Evolutionary conservation across 805 yeast species (phyloP), one percentile per base, ranked within the genome.

Genomic region (Metschnikowia anglica): DNA sequence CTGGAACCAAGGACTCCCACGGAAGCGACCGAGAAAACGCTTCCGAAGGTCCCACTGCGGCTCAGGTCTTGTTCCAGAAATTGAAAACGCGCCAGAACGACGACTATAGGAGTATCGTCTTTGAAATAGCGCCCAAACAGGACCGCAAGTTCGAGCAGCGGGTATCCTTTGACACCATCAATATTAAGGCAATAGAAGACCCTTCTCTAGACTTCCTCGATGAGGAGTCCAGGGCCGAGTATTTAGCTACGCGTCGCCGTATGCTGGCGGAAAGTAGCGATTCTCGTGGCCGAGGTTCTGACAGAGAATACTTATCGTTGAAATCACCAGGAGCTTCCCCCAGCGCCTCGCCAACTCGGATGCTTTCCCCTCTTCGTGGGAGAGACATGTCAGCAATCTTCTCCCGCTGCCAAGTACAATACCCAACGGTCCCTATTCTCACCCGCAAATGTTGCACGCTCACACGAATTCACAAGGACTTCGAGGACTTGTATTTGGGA

Each of bases 131-230:
- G 7, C 40, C 41, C 7, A 29, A 34, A 23, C 24, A 25, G 32
- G 31, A 18, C 19, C 34, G 28, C 20, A 39, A 49, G 11, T 67
- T 57, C 44, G 41, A 52, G 13, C 62, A 62, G 23, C 58, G 78
- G 36, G 80, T 79, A 2, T 72, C 80, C 2, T 79, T 77, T 52
- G 82, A 79, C 56, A 76, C 83, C 13, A 73, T 79, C 15, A 69
- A 77, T 43, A 39, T 69, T 19, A 59, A 59, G 42, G 63, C 56
- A 45, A 53, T 52, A 25, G 60, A 53, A n/a, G 56, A 52, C 44
- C 52, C 43, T n/a, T 23, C 44, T 20, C 35, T 31, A 7, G 55
- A 52, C 29, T 58, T 55, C 25, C 52, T 48, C 12, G 55, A 56
- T 30, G 54, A 53, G 16, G 56, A 46, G 31, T 12, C 23, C 21